Percentiles rank a stretch among this genome's conserved stretches.
Conservation (phyloP, 2,329 filamentous ascomycete genomes). For the Ophiostoma tasmaniense region DNA sequence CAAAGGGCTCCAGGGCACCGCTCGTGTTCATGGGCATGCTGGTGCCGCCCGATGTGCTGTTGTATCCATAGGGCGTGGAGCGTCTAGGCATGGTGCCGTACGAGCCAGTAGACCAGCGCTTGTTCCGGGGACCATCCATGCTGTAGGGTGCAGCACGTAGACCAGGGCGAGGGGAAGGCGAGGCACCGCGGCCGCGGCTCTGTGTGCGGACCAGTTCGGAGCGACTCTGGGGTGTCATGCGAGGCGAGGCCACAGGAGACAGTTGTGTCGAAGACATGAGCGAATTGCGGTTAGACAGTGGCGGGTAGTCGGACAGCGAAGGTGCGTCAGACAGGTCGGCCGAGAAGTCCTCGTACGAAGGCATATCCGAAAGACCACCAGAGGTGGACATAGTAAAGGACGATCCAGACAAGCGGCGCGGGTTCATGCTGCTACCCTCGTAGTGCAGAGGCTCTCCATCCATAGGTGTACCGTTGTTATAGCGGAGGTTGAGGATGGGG, state of each 20-base stretch:
- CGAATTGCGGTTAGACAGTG: conserved; percentile 59
- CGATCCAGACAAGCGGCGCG: conserved; percentile 60
- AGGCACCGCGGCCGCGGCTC: conserved; percentile 62
- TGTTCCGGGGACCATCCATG: conserved; percentile 56
- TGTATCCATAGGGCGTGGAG: conserved; percentile 54
- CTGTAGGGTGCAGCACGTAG: conserved; percentile 63
- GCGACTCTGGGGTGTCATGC: conserved; percentile 52
- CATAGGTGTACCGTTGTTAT: conserved; percentile 26
- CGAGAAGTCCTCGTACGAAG: conserved; percentile 64
- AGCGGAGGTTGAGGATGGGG: conserved; percentile 53
- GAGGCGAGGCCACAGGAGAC: conserved; percentile 64
- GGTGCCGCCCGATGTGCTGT: conserved; percentile 30
- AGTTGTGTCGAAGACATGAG: conserved; percentile 62
- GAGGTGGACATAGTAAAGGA: conserved; percentile 65
- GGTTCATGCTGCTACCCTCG: conserved; percentile 44
- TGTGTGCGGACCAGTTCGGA: conserved; percentile 54
- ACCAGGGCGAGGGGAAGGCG: conserved; percentile 60
- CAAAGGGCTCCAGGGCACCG: conserved; percentile 43
- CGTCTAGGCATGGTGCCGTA: conserved; percentile 52
- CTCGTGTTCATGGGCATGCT: not conserved
- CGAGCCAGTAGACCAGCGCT: conserved; percentile 72
- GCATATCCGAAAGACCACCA: conserved; percentile 56
- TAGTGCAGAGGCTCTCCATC: conserved; percentile 45
- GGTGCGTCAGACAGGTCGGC: conserved; percentile 57
- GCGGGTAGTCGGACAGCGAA: conserved; percentile 61